A percentile compares a stretch with the other conserved stretches of the same genome.
These are phyloP conservation scores for Camellia japonica DNA, from an alignment of 148 eudicot species.

Conservation along the genomic window DNA sequence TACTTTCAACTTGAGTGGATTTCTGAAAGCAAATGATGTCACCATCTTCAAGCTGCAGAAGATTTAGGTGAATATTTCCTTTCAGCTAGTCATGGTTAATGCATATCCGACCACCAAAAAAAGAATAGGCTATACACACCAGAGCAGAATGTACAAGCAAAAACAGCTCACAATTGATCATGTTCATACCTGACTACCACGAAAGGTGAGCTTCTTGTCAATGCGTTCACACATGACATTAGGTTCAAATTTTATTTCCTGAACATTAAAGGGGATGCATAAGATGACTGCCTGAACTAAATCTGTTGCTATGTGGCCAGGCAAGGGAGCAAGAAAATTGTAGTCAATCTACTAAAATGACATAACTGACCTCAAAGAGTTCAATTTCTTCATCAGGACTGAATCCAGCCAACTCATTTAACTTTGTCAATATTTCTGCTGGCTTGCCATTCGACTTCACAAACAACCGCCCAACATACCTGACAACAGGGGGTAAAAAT, in stretches of 20 bases:
- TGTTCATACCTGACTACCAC: slow-evolving; percentile 64
- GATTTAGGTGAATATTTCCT: not conserved
- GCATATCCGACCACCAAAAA: not conserved
- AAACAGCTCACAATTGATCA: not conserved
- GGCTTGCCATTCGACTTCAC: slow-evolving; percentile 76
- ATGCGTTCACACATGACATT: slow-evolving; percentile 89
- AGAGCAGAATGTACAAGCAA: not conserved
- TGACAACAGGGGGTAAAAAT: slow-evolving; percentile 21
- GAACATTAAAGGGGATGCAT: slow-evolving; percentile 16
- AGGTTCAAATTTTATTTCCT: slow-evolving; percentile 98
- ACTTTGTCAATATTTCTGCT: slow-evolving; percentile 55
- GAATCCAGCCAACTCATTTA: slow-evolving; percentile 84
- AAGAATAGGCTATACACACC: too few relatives aligned
- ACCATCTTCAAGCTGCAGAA: slow-evolving; percentile 85
- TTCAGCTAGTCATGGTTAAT: not conserved
- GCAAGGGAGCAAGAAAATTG: not conserved
- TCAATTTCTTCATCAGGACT: slow-evolving; percentile 79
- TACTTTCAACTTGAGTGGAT: slow-evolving; percentile 41
- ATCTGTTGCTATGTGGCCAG: slow-evolving; percentile 7
- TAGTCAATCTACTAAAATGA: not conserved
- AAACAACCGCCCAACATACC: slow-evolving; percentile 79
- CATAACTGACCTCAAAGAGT: slow-evolving; percentile 67
- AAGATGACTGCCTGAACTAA: not conserved
- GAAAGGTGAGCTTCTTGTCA: slow-evolving; percentile 61
- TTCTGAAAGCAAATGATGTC: slow-evolving; percentile 96